Evolutionary conservation across 2,329 filamentous ascomycete species (phyloP).

Genomic region (Trichoderma arundinaceum): DNA sequence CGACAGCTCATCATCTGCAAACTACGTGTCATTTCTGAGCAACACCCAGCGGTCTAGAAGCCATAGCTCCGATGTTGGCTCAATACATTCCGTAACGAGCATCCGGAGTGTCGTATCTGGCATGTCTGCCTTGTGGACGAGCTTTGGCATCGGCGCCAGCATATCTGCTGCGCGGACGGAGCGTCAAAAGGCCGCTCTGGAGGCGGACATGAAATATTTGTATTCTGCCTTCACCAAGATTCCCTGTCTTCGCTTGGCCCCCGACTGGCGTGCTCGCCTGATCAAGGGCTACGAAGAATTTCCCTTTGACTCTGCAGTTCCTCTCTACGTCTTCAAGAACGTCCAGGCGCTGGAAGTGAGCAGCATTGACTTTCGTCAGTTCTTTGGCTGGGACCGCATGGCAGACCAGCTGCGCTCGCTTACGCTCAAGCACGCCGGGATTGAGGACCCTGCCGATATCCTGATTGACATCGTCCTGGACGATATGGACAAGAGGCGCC

Average conservation of each 20-base stretch:
- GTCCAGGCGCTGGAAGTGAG: constrained; percentile 90
- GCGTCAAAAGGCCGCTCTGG: constrained; percentile 83
- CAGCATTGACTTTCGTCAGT: constrained; percentile 94
- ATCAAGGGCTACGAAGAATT: constrained; percentile 97
- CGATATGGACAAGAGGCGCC: constrained; percentile 90
- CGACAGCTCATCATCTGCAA: constrained; percentile 81
- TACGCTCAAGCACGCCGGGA: constrained; percentile 81
- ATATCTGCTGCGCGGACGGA: constrained; percentile 83
- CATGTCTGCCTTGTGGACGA: constrained; percentile 92
- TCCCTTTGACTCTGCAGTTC: constrained; percentile 95
- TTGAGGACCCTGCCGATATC: constrained; percentile 90
- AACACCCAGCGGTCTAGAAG: constrained; percentile 78
- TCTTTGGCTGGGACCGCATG: constrained; percentile 94
- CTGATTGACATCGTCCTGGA: constrained; percentile 93
- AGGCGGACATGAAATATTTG: constrained; percentile 90
- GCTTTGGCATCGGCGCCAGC: constrained; percentile 79
- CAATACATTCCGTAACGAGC: constrained; percentile 94
- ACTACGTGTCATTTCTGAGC: constrained; percentile 94
- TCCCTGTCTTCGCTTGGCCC: constrained; percentile 84
- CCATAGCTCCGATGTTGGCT: constrained; percentile 81
- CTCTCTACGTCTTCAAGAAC: constrained; percentile 97
- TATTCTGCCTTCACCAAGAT: constrained; percentile 99
- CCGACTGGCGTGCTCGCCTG: constrained; percentile 89
- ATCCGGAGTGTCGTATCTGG: constrained; percentile 97
- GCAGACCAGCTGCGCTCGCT: constrained; percentile 91